Base-by-base conservation (phyloP, 257 asterid genomes). In the Solanum bulbocastanum region DNA sequence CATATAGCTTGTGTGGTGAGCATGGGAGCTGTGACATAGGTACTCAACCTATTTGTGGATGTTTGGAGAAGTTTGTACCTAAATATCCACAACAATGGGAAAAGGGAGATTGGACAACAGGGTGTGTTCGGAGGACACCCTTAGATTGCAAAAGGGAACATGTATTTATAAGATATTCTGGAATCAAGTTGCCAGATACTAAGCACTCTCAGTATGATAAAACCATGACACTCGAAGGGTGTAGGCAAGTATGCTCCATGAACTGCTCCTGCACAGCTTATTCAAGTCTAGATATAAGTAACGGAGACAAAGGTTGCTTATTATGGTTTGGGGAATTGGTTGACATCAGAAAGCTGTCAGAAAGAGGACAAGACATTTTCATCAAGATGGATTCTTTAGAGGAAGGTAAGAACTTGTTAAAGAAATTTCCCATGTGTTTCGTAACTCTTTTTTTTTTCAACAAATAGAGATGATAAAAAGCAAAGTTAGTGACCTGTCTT, bases 231-330 rank as follows among this genome's bases (percentile, higher is more conserved):
- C 65, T 78, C 5, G 65, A 78, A 78, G 90, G 60, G 58, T 90
- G 93, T 75, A 78, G 23, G 79, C 71, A 58, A 13, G 42, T 30
- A 82, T 92, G 93, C 86, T 88, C 78, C 27, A 89, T 42, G 30
- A 74, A 90, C 30, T 92, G 93, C 83, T 62, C 83, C 14, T 92
- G 93, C 58, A 81, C 86, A 69, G 92, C 92, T 39, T 92, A 90
- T 83, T 84, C 92, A 16, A 88, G 88, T 32, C 30, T 83, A 32
- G 66, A 89, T 37, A 56, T 88, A 16, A 88, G 91, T 23, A 86
- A 79, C 12, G 75, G 75, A 52, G 89, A 90, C 8, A 88, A 88
- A 79, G 94, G 92, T 36, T 92, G 94, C 87, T 65, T 92, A 69
- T 69, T 89, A 7, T 92, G 92, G 94, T 90, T 84, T 85, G 91